These are phyloP conservation scores for Scenedesmus sp. DNA, from an alignment of 163 green algal genomes.

Conservation along the genomic window DNA sequence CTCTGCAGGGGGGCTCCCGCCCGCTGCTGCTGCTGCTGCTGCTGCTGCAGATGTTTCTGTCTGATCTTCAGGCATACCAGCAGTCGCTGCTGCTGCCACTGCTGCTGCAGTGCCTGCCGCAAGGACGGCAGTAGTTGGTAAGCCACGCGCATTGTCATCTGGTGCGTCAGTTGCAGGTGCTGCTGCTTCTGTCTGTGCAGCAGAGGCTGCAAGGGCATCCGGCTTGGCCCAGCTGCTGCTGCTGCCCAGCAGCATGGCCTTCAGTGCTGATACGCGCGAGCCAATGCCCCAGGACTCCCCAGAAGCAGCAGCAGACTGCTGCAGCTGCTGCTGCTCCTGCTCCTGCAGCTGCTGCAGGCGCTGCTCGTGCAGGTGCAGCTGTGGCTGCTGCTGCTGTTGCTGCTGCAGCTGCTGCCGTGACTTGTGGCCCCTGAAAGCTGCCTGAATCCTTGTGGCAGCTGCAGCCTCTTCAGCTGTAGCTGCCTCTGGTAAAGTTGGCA, in stretches of 20 bases:
- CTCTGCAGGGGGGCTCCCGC: too few relatives aligned
- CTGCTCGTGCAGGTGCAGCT: not conserved
- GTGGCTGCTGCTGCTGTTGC: not conserved
- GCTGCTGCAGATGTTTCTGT: not conserved
- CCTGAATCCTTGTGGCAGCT: not conserved
- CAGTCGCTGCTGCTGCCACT: constrained; percentile 4
- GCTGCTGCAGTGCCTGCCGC: not conserved
- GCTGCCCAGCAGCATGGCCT: constrained; percentile 17
- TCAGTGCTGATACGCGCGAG: not conserved
- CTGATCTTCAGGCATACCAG: not conserved
- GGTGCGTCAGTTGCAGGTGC: not conserved
- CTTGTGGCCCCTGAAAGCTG: not conserved
- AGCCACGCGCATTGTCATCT: not conserved
- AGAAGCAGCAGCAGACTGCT: not conserved
- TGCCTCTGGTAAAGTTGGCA: not conserved
- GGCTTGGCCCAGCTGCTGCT: not conserved
- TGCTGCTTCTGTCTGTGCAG: not conserved
- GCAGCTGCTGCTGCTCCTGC: constrained; percentile 25
- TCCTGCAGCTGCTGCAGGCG: not conserved
- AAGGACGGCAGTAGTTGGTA: not conserved
- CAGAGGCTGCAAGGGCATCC: not conserved
- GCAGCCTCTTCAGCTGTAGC: not conserved
- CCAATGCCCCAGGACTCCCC: not conserved
- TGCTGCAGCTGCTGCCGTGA: not conserved
- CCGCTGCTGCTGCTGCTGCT: too few relatives aligned